These are phyloP conservation scores for Albatrellus sp. DNA, from an alignment of 1,284 basidiomycete species.

Conservation along the genomic window DNA sequence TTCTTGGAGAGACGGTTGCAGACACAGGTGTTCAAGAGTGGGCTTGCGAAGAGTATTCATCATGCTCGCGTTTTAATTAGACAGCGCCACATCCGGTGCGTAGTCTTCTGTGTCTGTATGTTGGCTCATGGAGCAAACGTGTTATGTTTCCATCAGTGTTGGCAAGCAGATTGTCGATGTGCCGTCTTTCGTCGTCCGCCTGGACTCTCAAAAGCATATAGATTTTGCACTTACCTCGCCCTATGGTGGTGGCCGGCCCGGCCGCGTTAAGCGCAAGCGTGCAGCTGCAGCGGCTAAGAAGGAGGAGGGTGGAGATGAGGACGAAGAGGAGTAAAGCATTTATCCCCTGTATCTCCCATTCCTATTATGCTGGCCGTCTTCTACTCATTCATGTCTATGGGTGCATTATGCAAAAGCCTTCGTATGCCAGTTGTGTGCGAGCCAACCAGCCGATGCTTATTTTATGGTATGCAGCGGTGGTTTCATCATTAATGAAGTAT, in stretches of 20 bases:
- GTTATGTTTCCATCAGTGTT: slow-evolving; percentile 41
- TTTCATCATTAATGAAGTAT: no score
- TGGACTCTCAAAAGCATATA: slow-evolving; percentile 97
- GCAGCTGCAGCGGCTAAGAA: slow-evolving; percentile 86
- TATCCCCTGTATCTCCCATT: slow-evolving; percentile 13
- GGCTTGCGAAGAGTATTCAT: slow-evolving; percentile 97
- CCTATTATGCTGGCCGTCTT: slow-evolving; percentile 16
- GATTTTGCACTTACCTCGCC: slow-evolving; percentile 98
- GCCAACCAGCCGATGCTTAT: not conserved
- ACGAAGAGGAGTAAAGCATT: slow-evolving; percentile 59
- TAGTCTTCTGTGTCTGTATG: slow-evolving; percentile 7
- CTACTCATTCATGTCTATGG: slow-evolving; percentile 6
- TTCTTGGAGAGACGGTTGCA: slow-evolving; percentile 99
- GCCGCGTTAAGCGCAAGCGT: slow-evolving; percentile 99
- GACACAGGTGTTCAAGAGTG: slow-evolving; percentile 99
- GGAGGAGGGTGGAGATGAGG: slow-evolving; percentile 83
- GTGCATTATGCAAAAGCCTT: slow-evolving; percentile 7
- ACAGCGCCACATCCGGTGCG: slow-evolving; percentile 91
- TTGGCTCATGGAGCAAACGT: not conserved
- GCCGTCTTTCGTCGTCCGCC: slow-evolving; percentile 96
- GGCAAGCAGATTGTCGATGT: slow-evolving; percentile 99
- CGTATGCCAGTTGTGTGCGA: not conserved
- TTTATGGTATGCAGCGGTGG: not conserved
- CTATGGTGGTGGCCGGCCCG: slow-evolving; percentile 93
- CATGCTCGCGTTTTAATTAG: slow-evolving; percentile 97